Conservation (phyloP, 768 basidiomycete genomes). For the Lyophyllum decastes region DNA sequence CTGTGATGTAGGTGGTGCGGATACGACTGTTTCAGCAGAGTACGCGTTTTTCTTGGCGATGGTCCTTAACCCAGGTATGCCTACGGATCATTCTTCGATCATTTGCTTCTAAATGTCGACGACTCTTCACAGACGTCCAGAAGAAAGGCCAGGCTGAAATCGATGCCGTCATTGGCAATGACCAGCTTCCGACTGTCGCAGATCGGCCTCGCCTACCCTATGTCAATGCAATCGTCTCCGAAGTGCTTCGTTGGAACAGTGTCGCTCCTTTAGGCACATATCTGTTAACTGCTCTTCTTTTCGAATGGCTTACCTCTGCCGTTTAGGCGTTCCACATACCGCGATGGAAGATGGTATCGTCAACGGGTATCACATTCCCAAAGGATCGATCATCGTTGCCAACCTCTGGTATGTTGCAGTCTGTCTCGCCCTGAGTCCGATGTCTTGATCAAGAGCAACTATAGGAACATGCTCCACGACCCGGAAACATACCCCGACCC, state of each 20-base stretch:
- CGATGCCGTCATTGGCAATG: conserved; percentile 14
- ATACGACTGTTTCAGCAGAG: neutral
- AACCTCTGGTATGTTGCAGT: neutral
- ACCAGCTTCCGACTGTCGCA: conserved; percentile 19
- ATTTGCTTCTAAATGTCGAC: neutral
- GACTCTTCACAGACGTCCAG: neutral
- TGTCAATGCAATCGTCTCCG: neutral
- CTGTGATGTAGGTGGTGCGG: neutral
- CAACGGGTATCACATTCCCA: neutral
- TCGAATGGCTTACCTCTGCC: too few relatives aligned
- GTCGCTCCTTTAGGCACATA: neutral
- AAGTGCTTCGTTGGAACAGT: neutral
- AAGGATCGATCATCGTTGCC: neutral
- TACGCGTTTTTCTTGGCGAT: neutral
- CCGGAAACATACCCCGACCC: neutral
- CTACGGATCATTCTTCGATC: neutral
- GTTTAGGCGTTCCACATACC: neutral
- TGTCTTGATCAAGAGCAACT: neutral
- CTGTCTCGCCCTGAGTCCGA: neutral
- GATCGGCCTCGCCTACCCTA: neutral
- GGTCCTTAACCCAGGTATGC: neutral
- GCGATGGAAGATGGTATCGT: neutral
- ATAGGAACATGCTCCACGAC: neutral
- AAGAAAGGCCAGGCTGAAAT: conserved; percentile 7
- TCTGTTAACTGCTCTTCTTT: too few relatives aligned